These are phyloP conservation scores for Saccharomyces hybrid DNA, from an alignment of 1,139 yeast genomes.

Conservation along the genomic window DNA sequence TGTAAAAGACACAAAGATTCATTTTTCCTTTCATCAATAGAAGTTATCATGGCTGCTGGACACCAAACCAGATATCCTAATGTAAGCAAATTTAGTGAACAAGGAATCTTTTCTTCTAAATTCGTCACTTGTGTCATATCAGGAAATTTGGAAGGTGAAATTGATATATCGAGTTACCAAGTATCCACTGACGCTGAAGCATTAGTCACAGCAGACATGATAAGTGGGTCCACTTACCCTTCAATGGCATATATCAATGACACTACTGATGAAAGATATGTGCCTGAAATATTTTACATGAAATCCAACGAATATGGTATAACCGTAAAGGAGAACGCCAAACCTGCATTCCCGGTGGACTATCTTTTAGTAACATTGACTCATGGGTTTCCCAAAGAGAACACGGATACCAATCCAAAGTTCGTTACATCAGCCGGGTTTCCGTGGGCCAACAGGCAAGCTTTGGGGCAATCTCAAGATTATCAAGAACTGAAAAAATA, in stretches of 20 bases:
- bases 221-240: constrained; percentile 86
- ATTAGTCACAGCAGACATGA: constrained; percentile 74
- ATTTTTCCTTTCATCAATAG: constrained; percentile 80
- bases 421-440: constrained; percentile 42
- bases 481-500: constrained; percentile 43
- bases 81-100: constrained; percentile 52
- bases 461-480: constrained; percentile 68
- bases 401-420: constrained; percentile 37
- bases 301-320: constrained; percentile 82
- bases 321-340: constrained; percentile 81
- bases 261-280: constrained; percentile 65
- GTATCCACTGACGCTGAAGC: constrained; percentile 86
- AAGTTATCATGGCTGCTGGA: constrained; percentile 76
- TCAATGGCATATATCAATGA: constrained; percentile 76
- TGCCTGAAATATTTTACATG: constrained; percentile 88
- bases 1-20: constrained; percentile 92
- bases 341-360: constrained; percentile 94
- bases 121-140: constrained; percentile 89
- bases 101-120: constrained; percentile 74
- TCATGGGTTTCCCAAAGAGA: constrained; percentile 80
- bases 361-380: constrained; percentile 80
- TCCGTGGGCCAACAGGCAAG: constrained; percentile 73
- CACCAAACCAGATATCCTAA: constrained; percentile 68
- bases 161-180: constrained; percentile 87
- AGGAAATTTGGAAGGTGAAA: constrained; percentile 80